A percentile compares a stretch with the other conserved stretches of the same genome.
These are phyloP conservation scores for Pestalotiopsis sp. DNA, from an alignment of 2,329 filamentous ascomycete genomes.

Conservation along the genomic window DNA sequence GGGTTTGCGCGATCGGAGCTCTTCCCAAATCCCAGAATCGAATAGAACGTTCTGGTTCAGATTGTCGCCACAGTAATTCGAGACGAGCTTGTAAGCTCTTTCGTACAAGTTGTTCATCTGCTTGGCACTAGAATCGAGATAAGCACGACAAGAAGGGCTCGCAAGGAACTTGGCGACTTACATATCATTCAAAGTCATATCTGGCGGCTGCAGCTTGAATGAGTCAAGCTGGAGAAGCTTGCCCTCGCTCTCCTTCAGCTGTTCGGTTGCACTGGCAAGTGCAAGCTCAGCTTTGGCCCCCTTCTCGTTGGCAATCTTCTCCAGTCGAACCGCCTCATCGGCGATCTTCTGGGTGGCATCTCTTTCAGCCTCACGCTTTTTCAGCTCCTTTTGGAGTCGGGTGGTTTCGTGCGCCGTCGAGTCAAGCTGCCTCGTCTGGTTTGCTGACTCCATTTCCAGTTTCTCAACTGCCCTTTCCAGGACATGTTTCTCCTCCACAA, in stretches of 20 bases:
- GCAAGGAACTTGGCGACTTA: neutral
- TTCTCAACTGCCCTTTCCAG: too few relatives aligned
- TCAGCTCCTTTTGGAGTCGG: too few relatives aligned
- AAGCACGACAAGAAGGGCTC: neutral
- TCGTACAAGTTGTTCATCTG: neutral
- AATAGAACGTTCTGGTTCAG: neutral
- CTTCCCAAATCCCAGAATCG: neutral
- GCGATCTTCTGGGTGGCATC: too few relatives aligned
- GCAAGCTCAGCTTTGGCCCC: neutral
- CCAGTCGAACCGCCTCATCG: too few relatives aligned
- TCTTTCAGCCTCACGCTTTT: too few relatives aligned
- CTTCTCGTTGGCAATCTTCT: neutral
- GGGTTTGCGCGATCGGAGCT: neutral
- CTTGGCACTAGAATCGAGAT: neutral
- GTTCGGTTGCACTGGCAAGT: neutral
- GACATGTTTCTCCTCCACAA: too few relatives aligned
- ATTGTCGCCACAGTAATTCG: neutral
- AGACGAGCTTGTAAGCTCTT: neutral
- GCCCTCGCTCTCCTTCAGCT: neutral
- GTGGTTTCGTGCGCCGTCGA: too few relatives aligned
- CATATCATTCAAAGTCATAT: neutral
- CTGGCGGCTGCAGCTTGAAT: neutral
- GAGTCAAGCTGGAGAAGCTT: neutral
- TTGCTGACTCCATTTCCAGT: too few relatives aligned
- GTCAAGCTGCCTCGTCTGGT: too few relatives aligned